phyloP scores from a whole-genome alignment of 1,284 basidiomycete species.

The Malassezia vespertilionis region DNA sequence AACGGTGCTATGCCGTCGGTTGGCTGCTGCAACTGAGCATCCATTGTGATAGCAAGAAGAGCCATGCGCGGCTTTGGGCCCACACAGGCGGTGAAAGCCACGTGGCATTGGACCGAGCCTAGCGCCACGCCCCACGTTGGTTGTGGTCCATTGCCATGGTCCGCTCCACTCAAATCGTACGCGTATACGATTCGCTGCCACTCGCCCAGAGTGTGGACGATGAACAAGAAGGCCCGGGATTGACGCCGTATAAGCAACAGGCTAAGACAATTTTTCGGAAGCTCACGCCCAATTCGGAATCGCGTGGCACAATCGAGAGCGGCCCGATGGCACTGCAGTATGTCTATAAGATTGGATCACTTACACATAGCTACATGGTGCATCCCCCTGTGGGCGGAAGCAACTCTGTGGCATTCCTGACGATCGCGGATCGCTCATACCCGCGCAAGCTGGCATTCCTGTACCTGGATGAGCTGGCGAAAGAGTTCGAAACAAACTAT shows the following conservation, averaged over 20 bases:
- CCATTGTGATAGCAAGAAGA: conserved; percentile 18
- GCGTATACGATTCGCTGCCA: conserved; percentile 37
- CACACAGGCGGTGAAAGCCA: background rate
- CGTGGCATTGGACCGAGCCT: background rate
- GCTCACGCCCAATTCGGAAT: conserved; percentile 75
- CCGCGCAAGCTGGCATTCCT: conserved; percentile 94
- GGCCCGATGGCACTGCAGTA: conserved; percentile 87
- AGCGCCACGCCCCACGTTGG: background rate
- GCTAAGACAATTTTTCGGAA: conserved; percentile 90
- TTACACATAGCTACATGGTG: conserved; percentile 72
- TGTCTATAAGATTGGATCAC: conserved; percentile 23
- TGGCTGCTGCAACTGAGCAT: conserved; percentile 20
- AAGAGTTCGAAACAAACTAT: conserved; percentile 62
- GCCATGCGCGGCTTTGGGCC: too few species aligned
- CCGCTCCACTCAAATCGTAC: conserved; percentile 41
- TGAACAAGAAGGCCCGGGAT: conserved; percentile 69
- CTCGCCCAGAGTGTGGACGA: conserved; percentile 46
- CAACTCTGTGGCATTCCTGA: conserved; percentile 69
- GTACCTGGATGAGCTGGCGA: conserved; percentile 90
- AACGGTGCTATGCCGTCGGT: conserved; percentile 48
- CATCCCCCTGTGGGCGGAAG: conserved; percentile 48
- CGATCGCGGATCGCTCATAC: conserved; percentile 91
- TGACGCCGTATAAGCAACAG: conserved; percentile 97
- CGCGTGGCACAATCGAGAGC: conserved; percentile 90
- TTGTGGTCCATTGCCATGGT: conserved; percentile 24